Percentiles rank a stretch among this genome's conserved stretches.
Evolutionary conservation across 345 rosid species (phyloP).

Genomic region (Acer negundo): DNA sequence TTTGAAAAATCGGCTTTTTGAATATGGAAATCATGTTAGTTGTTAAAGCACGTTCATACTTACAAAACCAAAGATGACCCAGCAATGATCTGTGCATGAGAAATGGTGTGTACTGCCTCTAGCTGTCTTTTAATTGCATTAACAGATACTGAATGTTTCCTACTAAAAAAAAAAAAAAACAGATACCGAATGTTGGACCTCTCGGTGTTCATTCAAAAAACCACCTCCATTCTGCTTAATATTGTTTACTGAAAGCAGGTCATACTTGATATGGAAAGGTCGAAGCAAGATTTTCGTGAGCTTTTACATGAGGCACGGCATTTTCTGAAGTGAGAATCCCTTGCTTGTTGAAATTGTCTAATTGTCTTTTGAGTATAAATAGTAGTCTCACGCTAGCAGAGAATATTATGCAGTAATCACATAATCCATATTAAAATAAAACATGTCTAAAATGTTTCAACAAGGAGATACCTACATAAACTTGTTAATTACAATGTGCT

Average conservation of each 20-base stretch:
- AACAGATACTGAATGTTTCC: background rate
- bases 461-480: background rate
- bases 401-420: background rate
- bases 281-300: slow-evolving; percentile 65
- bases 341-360: slow-evolving; percentile 18
- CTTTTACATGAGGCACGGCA: slow-evolving; percentile 47
- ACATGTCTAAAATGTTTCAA: background rate
- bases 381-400: background rate
- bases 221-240: slow-evolving; percentile 2
- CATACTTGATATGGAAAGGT: slow-evolving; percentile 79
- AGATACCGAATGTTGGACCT: background rate
- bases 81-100: background rate
- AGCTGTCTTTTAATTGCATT: background rate
- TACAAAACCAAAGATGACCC: background rate
- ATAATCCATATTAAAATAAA: background rate
- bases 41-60: background rate
- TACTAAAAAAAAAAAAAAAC: too few relatives aligned
- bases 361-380: slow-evolving; percentile 12
- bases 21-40: background rate
- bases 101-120: background rate
- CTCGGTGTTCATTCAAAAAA: slow-evolving; percentile 2
- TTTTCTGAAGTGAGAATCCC: slow-evolving; percentile 48
- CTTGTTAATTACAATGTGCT: background rate
- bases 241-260: slow-evolving; percentile 43
- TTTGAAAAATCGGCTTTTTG: background rate